phyloP scores from a whole-genome alignment of 2,329 filamentous ascomycete species.

The Fusarium pseudograminearum region DNA sequence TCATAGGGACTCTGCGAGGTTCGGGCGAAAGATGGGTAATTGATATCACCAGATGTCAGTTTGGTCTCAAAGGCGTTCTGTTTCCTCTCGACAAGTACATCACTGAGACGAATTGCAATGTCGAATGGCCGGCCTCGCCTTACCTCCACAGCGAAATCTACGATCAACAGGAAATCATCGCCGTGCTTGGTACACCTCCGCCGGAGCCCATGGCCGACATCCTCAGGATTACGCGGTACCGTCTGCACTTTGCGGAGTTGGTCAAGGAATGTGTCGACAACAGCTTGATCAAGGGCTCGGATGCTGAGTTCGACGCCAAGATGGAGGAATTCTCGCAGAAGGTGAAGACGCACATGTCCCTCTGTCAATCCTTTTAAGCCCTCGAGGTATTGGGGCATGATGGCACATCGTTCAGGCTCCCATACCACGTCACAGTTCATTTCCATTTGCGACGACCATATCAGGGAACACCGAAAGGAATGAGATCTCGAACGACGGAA shows the following conservation, averaged over 20 bases:
- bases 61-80: constrained; percentile 29
- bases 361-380: background rate
- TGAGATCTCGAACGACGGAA: no score
- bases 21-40: constrained; percentile 28
- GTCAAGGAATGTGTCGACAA: background rate
- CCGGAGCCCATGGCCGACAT: constrained; percentile 8
- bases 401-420: background rate
- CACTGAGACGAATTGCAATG: constrained; percentile 1
- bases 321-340: constrained; percentile 7
- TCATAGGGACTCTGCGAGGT: background rate
- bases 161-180: constrained; percentile 19
- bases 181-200: background rate
- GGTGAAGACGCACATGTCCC: constrained; percentile 14
- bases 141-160: constrained; percentile 23
- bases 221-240: constrained; percentile 11
- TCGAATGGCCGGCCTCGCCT: background rate
- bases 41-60: constrained; percentile 31
- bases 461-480: no score
- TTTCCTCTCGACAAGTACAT: constrained; percentile 27
- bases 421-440: background rate
- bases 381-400: background rate
- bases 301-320: constrained; percentile 13
- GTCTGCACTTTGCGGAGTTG: constrained; percentile 26
- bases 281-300: constrained; percentile 21
- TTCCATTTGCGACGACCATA: background rate